Evolutionary conservation across 1,139 yeast species (phyloP), one percentile per base, ranked within the genome.

Genomic region (Taphrina wiesneri): DNA sequence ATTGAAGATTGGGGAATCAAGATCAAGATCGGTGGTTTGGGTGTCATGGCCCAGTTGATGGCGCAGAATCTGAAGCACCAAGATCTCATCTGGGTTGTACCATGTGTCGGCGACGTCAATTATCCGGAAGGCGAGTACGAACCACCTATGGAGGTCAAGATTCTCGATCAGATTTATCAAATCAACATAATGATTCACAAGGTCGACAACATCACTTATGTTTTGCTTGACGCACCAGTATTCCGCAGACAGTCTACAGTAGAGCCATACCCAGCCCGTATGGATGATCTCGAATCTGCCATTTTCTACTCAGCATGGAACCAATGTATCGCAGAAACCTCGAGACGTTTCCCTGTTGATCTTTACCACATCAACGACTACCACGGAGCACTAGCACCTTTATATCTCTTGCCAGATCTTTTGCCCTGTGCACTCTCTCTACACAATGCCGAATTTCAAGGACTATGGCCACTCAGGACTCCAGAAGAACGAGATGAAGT

Each of bases 21-120:
- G 25, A 64, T 67, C 52, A 67, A 67, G 57, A 67, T 67, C 59
- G 68, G 68, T 30, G 68, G 68, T 13, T 47, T 67, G 19, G 68
- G 68, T 30, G 68, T 67, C 43, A 64, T 67, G 68, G 68, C 68
- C 6, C 67, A 67, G 28, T 57, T 67, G n/a, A 67, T 67, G 68
- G 67, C 63, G 1, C 30, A 57, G 34, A 57, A 64, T 36, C 56
- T 67, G 23, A 63, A 63, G 34, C 68, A 67, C 43, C 65, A 67
- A 30, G 68, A 67, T 46, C 53, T 67, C 25, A 63, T 67, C 32
- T 67, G 68, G 68, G 68, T 67, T 6, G 68, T 67, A 26, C 68
- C 68, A 3, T 63, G 67, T 25, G 67, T 64, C 19, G 68, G 68
- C 25, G 67, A 67, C 30, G 52, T 67, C 15, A 67, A 32, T 17